phyloP scores from a whole-genome alignment of 108 stramenopile genomes.

The Conticribra weissflogii region DNA sequence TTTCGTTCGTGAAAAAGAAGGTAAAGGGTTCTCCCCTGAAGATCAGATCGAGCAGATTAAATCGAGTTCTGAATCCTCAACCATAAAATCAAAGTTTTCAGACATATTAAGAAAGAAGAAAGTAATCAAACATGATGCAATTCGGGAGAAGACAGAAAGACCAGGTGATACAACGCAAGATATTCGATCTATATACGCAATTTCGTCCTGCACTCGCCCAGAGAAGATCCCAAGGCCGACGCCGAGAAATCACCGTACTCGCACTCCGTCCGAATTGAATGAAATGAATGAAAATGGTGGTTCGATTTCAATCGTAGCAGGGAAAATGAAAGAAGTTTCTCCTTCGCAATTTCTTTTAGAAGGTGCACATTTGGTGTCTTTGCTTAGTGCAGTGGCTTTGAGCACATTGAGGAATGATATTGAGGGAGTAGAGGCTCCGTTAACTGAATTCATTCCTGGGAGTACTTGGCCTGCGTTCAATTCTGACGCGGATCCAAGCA shows the following conservation, averaged over 20 bases:
- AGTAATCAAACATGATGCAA: too few species aligned
- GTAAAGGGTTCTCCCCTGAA: constrained; percentile 7
- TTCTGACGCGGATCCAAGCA: constrained; percentile 50
- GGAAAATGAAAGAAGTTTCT: not conserved
- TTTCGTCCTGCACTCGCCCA: too few species aligned
- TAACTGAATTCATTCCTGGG: constrained; percentile 58
- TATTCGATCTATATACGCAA: too few species aligned
- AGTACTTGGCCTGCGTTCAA: constrained; percentile 62
- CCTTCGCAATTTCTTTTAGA: constrained; percentile 77
- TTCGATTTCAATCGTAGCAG: too few species aligned
- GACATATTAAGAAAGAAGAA: constrained; percentile 14
- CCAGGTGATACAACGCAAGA: too few species aligned
- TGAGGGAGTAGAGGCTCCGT: constrained; percentile 67
- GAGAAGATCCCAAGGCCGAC: too few species aligned
- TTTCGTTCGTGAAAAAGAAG: constrained; percentile 28
- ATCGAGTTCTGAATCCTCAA: not conserved
- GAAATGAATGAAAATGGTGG: not conserved
- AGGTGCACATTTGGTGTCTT: constrained; percentile 65
- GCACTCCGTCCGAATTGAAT: not conserved
- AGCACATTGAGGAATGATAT: constrained; percentile 72
- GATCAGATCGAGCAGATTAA: constrained; percentile 13
- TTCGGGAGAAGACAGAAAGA: too few species aligned
- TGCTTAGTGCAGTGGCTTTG: constrained; percentile 71
- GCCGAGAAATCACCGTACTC: too few species aligned
- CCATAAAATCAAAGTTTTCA: not conserved